Evolutionary conservation across 2,329 filamentous ascomycete species (phyloP).

Genomic region (Ophidiomyces ophidiicola): DNA sequence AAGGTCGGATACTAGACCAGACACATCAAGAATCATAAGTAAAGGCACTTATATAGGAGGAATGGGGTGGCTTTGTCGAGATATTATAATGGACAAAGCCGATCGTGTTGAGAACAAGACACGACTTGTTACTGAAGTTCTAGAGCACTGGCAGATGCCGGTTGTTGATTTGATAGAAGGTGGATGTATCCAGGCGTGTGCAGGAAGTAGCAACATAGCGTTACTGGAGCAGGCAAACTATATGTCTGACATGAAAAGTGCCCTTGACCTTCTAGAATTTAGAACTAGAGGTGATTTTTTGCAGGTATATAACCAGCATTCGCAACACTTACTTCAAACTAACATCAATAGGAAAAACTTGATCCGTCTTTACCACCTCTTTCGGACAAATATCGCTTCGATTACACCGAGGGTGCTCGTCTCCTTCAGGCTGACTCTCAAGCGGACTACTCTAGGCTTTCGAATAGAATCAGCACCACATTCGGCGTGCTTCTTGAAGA

Average conservation of each 20-base stretch:
- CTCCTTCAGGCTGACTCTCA: conserved; percentile 42
- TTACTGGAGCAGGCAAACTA: conserved; percentile 21
- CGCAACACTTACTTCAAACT: conserved; percentile 1
- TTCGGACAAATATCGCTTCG: conserved; percentile 39
- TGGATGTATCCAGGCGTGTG: background rate
- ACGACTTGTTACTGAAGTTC: conserved; percentile 52
- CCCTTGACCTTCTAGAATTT: conserved; percentile 26
- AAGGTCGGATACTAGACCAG: conserved; percentile 55
- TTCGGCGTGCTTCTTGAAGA: conserved; percentile 22
- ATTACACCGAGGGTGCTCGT: conserved; percentile 43
- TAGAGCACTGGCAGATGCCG: conserved; percentile 57
- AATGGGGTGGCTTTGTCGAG: conserved; percentile 64
- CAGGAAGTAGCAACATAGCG: conserved; percentile 19
- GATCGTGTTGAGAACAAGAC: conserved; percentile 42
- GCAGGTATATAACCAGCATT: conserved; percentile 20
- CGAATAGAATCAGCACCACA: conserved; percentile 26
- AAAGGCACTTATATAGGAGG: conserved; percentile 61
- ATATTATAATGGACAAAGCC: conserved; percentile 37
- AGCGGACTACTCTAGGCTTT: conserved; percentile 34
- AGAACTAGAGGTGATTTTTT: conserved; percentile 20
- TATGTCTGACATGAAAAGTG: conserved; percentile 27
- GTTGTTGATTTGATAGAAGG: conserved; percentile 45
- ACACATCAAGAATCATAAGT: conserved; percentile 66
- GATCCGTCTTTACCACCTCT: conserved; percentile 54
- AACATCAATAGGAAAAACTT: conserved; percentile 36